phyloP scores from a whole-genome alignment of 306 rosid genomes.

The Cicer yamashitae region DNA sequence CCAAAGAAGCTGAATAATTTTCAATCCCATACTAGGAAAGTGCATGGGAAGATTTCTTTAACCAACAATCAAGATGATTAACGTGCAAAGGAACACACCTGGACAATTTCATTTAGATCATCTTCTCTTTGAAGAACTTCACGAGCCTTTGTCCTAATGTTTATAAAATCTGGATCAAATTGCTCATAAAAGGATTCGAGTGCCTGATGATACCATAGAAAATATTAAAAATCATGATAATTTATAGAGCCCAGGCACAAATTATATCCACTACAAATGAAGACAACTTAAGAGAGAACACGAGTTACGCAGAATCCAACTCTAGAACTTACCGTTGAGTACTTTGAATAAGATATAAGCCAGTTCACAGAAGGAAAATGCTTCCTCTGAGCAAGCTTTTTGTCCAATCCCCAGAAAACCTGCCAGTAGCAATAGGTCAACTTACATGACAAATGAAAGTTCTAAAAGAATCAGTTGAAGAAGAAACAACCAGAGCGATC shows the following conservation, averaged over 20 bases:
- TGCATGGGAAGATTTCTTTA: conserved; percentile 11
- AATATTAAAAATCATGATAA: background rate
- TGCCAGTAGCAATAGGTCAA: conserved; percentile 45
- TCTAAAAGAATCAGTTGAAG: conserved; percentile 13
- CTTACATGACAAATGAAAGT: conserved; percentile 22
- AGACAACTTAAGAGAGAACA: conserved; percentile 26
- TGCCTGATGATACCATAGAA: conserved; percentile 63
- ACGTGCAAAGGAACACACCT: conserved; percentile 56
- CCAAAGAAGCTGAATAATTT: conserved; percentile 35
- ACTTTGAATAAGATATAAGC: conserved; percentile 98
- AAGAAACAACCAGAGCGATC: background rate
- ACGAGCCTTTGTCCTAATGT: conserved; percentile 97
- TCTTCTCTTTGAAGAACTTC: conserved; percentile 98
- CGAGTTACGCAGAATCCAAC: conserved; percentile 28
- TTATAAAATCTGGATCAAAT: conserved; percentile 95
- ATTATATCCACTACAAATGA: conserved; percentile 30
- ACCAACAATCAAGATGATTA: conserved; percentile 32
- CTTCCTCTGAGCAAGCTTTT: conserved; percentile 99
- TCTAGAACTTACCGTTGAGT: conserved; percentile 71
- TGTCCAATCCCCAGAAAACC: conserved; percentile 99
- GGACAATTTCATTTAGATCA: conserved; percentile 98
- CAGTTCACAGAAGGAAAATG: conserved; percentile 99
- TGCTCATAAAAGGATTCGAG: conserved; percentile 92
- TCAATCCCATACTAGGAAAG: conserved; percentile 40
- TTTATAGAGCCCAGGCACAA: conserved; percentile 25